These are phyloP conservation scores for Tardiomyces blankii DNA, from an alignment of 1,139 yeast genomes.

Conservation along the genomic window DNA sequence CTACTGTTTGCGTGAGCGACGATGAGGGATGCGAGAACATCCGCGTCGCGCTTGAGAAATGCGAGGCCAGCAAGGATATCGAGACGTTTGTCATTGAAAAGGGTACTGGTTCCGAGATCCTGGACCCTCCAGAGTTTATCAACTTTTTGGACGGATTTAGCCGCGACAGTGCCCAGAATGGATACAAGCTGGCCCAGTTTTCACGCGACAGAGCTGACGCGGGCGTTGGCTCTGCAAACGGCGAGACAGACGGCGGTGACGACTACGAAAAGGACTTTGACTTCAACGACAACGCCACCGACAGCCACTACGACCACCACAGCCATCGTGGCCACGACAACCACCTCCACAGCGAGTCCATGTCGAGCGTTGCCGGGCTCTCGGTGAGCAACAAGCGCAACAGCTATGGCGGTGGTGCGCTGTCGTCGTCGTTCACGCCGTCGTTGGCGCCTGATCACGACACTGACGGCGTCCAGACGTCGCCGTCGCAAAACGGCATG, in stretches of 20 bases:
- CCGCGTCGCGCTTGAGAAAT: constrained; percentile 55
- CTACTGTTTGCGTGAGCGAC: constrained; percentile 67
- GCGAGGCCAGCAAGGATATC: constrained; percentile 54
- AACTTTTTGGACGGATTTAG: constrained; percentile 37
- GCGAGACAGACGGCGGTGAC: background rate
- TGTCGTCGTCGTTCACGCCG: too few relatives aligned
- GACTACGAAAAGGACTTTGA: too few relatives aligned
- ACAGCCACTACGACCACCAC: too few relatives aligned
- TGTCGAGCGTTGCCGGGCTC: too few relatives aligned
- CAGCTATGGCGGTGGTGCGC: too few relatives aligned
- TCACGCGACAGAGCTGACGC: constrained; percentile 11
- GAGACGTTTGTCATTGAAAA: constrained; percentile 41
- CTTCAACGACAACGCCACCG: too few relatives aligned
- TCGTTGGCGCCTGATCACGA: background rate
- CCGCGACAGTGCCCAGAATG: constrained; percentile 16
- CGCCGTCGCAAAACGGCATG: constrained; percentile 17
- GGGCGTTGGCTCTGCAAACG: constrained; percentile 3
- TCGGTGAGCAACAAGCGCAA: too few relatives aligned
- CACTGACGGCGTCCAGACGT: constrained; percentile 1
- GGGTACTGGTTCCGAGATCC: constrained; percentile 59
- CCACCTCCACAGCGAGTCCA: too few relatives aligned
- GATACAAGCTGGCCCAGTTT: constrained; percentile 23
- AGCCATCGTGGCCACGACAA: too few relatives aligned
- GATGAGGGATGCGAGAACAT: constrained; percentile 68
- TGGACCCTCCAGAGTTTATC: constrained; percentile 43